Evolutionary conservation across 768 basidiomycete genomes (phyloP).

Genomic region (Xanthoconium purpureum): DNA sequence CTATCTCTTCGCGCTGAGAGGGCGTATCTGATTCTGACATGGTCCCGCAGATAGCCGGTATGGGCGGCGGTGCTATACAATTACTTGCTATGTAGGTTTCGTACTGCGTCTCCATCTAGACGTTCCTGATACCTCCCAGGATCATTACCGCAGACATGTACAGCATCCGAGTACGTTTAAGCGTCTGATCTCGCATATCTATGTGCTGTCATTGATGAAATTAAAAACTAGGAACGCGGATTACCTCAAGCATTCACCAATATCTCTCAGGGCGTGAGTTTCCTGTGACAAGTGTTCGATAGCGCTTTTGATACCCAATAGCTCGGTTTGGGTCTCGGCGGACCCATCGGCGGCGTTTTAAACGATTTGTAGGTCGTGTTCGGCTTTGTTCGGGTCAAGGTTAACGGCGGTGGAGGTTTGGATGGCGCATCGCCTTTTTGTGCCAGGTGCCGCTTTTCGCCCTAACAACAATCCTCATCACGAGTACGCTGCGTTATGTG

Average conservation of each 20-base stretch:
- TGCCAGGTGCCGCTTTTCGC: constrained; percentile 66
- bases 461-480: constrained; percentile 44
- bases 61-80: constrained; percentile 21
- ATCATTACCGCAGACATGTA: constrained; percentile 24
- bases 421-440: constrained; percentile 63
- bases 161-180: constrained; percentile 10
- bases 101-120: not conserved
- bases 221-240: constrained; percentile 2
- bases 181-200: not conserved
- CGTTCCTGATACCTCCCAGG: not conserved
- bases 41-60: constrained; percentile 17
- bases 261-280: constrained; percentile 16
- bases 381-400: not conserved
- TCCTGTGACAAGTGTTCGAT: not conserved
- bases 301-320: not conserved
- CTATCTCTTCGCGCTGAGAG: not conserved
- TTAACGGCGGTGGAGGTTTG: constrained; percentile 7
- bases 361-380: constrained; percentile 16
- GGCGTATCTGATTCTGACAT: not conserved
- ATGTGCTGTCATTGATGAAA: not conserved
- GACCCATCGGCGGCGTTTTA: constrained; percentile 21
- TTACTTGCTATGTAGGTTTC: constrained; percentile 16
- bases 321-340: constrained; percentile 25
- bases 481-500: constrained; percentile 57
- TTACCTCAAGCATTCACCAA: constrained; percentile 45